Conservation (phyloP, 306 rosid genomes). For the Carpinus viminea region DNA sequence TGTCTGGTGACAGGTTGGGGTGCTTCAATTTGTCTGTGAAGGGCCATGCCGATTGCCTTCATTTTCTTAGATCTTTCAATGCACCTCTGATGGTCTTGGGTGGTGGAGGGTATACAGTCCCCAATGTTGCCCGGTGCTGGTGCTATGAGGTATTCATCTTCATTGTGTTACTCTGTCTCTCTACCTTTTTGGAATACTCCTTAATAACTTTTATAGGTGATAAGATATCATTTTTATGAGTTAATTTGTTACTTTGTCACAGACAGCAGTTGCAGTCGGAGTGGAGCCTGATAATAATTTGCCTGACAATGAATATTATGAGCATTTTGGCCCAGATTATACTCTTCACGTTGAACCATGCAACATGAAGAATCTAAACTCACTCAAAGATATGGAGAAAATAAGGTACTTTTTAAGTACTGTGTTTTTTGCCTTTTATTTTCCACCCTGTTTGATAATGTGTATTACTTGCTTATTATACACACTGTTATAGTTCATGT, state of each 20-base stretch:
- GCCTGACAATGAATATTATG: constrained; percentile 86
- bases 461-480: not conserved
- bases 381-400: constrained; percentile 78
- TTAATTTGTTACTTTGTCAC: constrained; percentile 34
- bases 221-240: constrained; percentile 13
- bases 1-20: constrained; percentile 85
- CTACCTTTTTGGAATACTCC: constrained; percentile 10
- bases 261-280: constrained; percentile 96
- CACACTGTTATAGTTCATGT: not conserved
- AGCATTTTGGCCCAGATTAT: constrained; percentile 92
- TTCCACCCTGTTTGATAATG: not conserved
- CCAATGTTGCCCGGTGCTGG: constrained; percentile 97
- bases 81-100: constrained; percentile 90
- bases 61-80: constrained; percentile 74
- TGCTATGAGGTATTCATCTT: constrained; percentile 71
- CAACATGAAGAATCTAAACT: constrained; percentile 80
- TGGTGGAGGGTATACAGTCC: constrained; percentile 91
- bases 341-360: constrained; percentile 72
- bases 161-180: constrained; percentile 8
- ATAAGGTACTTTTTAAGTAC: constrained; percentile 55
- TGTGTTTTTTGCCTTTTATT: not conserved
- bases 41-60: constrained; percentile 94
- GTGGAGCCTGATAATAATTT: constrained; percentile 87
- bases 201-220: constrained; percentile 6
- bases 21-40: constrained; percentile 90